Evolutionary conservation across 2,329 filamentous ascomycete genomes (phyloP).

Genomic region (Fulvia fulva): DNA sequence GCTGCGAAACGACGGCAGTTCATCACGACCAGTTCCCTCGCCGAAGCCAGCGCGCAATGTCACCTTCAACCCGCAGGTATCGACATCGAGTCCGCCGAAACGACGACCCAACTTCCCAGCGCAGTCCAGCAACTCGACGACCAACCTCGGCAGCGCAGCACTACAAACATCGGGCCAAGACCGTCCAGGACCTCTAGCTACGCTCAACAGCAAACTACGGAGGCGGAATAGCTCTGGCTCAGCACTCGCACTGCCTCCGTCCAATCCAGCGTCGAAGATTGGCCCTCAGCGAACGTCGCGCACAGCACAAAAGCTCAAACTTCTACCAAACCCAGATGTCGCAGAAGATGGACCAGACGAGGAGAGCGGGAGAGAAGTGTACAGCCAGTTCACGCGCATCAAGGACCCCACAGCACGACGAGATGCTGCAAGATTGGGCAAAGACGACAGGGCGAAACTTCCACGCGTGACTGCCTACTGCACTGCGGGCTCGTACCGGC

Average conservation of each 20-base stretch:
- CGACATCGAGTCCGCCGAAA: constrained; percentile 41
- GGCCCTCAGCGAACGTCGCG: constrained; percentile 93
- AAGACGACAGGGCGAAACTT: constrained; percentile 81
- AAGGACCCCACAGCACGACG: constrained; percentile 91
- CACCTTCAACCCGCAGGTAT: constrained; percentile 67
- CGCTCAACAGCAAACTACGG: constrained; percentile 81
- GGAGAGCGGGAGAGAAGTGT: constrained; percentile 90
- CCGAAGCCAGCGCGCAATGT: constrained; percentile 58
- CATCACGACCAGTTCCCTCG: constrained; percentile 19
- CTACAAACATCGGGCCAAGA: constrained; percentile 35
- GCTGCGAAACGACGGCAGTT: constrained; percentile 13
- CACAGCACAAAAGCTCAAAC: constrained; percentile 92
- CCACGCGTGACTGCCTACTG: constrained; percentile 96
- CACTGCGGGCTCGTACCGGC: constrained; percentile 84
- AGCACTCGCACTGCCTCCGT: constrained; percentile 43
- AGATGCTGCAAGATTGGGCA: constrained; percentile 87
- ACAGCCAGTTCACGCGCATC: constrained; percentile 95
- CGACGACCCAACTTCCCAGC: constrained; percentile 34
- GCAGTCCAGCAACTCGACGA: constrained; percentile 20
- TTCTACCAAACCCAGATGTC: constrained; percentile 86
- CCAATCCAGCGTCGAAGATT: constrained; percentile 62
- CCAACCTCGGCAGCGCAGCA: constrained; percentile 20
- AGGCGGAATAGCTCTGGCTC: constrained; percentile 79
- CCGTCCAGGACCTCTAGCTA: constrained; percentile 63
- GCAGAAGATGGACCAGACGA: constrained; percentile 75